Percentiles rank a stretch among this genome's conserved stretches.
Evolutionary conservation across 2,329 filamentous ascomycete genomes (phyloP).

Genomic region (Keithomyces neogunnii): DNA sequence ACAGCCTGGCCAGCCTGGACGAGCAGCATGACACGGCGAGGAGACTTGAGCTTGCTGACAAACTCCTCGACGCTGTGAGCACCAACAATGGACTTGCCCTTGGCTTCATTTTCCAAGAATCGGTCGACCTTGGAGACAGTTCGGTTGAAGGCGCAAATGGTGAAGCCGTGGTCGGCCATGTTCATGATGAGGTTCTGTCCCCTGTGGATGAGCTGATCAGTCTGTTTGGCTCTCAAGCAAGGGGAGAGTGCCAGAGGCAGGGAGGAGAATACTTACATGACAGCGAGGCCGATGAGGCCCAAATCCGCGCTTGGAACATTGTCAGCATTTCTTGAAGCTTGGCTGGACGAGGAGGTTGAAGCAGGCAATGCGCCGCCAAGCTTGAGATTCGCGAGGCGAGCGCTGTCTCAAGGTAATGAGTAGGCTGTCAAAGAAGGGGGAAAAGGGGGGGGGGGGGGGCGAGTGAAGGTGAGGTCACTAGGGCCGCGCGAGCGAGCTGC

Average conservation of each 20-base stretch:
- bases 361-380: constrained; percentile 48
- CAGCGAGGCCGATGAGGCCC: constrained; percentile 86
- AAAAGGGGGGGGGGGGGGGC: background rate
- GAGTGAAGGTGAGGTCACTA: too few species aligned
- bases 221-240: constrained; percentile 9
- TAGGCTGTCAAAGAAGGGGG: constrained; percentile 16
- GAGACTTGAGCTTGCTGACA: constrained; percentile 91
- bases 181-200: constrained; percentile 85
- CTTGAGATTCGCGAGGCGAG: constrained; percentile 66
- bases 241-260: background rate
- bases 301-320: constrained; percentile 66
- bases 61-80: constrained; percentile 94
- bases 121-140: constrained; percentile 96
- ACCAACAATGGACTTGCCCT: constrained; percentile 92
- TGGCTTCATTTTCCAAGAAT: constrained; percentile 85
- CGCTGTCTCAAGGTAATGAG: constrained; percentile 43
- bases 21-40: constrained; percentile 94
- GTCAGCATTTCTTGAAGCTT: constrained; percentile 44
- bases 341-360: constrained; percentile 14
- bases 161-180: constrained; percentile 88
- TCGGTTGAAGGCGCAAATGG: constrained; percentile 96
- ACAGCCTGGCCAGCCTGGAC: constrained; percentile 98
- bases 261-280: constrained; percentile 55
- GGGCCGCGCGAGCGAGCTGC: too few species aligned
- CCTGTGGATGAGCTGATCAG: constrained; percentile 27